Evolutionary conservation across 2,329 filamentous ascomycete species (phyloP).

Genomic region (Moelleriella libera): DNA sequence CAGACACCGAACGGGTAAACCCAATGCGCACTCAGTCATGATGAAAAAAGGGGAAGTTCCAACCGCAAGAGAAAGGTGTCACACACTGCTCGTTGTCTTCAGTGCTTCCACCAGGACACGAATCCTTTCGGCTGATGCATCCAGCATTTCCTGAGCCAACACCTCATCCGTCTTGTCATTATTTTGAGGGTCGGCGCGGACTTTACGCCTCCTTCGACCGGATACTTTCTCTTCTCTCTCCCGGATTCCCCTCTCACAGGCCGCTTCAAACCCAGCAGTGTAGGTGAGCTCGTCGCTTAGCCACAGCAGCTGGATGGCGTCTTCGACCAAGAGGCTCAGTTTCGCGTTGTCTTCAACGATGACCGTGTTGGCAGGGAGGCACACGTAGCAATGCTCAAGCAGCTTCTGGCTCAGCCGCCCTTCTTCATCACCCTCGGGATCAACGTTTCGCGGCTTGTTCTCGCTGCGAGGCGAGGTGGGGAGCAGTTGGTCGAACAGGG

Average conservation of each 20-base stretch:
- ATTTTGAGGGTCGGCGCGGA: constrained; percentile 4
- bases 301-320: constrained; percentile 41
- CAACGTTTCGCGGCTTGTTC: constrained; percentile 25
- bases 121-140: constrained; percentile 29
- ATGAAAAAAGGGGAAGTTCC: constrained; percentile 6
- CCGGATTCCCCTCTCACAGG: constrained; percentile 30
- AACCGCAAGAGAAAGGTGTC: no score
- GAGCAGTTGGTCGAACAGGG: constrained; percentile 27
- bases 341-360: constrained; percentile 56
- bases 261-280: constrained; percentile 19
- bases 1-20: no score
- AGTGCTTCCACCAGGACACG: constrained; percentile 22
- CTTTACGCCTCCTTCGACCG: constrained; percentile 16
- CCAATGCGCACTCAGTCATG: no score
- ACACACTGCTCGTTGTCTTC: constrained; percentile 5
- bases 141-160: constrained; percentile 27
- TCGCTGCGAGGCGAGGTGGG: constrained; percentile 19
- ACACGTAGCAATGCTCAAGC: constrained; percentile 46
- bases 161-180: constrained; percentile 14
- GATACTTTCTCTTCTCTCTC: constrained; percentile 29
- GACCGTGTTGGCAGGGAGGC: constrained; percentile 47
- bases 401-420: constrained; percentile 29
- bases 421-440: constrained; percentile 18
- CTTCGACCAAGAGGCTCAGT: constrained; percentile 55
- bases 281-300: constrained; percentile 18